phyloP scores from a whole-genome alignment of 139 green algal genomes.

The Eudorina sp. region DNA sequence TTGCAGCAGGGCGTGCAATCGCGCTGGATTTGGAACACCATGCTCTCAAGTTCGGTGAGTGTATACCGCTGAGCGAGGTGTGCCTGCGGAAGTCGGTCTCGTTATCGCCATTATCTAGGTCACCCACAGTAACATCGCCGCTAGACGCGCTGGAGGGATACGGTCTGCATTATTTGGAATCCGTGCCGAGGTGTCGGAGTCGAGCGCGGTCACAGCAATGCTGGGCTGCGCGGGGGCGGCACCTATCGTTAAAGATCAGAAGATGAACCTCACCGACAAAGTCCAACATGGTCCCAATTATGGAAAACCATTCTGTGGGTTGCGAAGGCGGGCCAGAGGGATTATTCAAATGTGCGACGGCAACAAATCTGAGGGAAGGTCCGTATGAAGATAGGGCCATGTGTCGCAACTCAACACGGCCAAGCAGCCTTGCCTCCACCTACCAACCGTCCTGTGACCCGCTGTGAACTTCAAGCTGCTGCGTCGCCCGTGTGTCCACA shows the following conservation, averaged over 20 bases:
- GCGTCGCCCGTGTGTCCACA: not conserved
- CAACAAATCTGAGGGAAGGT: not conserved
- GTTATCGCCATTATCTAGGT: not conserved
- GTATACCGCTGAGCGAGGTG: not conserved
- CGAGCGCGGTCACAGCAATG: too few species aligned
- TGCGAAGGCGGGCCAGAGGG: not conserved
- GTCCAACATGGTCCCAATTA: not conserved
- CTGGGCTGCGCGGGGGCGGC: too few species aligned
- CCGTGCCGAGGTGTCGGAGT: not conserved
- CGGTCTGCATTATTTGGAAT: too few species aligned
- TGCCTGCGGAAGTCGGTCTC: not conserved
- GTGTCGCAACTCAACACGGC: too few species aligned
- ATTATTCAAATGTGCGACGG: not conserved
- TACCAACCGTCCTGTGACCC: too few species aligned
- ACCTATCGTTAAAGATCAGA: too few species aligned
- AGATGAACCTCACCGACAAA: too few species aligned
- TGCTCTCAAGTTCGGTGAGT: conserved; percentile 5
- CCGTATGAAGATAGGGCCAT: too few species aligned
- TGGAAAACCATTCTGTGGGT: not conserved
- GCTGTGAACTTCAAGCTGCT: too few species aligned
- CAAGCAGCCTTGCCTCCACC: too few species aligned
- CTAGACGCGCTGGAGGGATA: too few species aligned
- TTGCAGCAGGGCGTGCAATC: not conserved
- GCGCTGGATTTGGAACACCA: not conserved
- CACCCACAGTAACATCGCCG: not conserved